phyloP scores from a whole-genome alignment of 169 alveolate genomes.

The Amoebophrya sp. region DNA sequence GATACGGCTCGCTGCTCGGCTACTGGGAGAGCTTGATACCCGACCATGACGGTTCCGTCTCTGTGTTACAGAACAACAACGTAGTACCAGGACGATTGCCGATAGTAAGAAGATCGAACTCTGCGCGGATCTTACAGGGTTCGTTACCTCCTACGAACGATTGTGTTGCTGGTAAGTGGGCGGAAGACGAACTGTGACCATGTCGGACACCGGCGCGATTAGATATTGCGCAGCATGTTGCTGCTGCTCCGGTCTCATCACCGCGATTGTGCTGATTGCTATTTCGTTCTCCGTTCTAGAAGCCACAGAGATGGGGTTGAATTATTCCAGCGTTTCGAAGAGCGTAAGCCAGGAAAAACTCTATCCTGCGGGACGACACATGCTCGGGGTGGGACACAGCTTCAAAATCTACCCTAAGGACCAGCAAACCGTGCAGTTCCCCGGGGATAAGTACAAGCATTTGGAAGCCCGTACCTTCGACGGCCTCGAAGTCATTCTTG shows the following conservation, averaged over 20 bases:
- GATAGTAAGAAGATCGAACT: no score
- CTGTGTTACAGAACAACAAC: no score
- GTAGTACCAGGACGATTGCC: no score
- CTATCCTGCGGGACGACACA: background rate
- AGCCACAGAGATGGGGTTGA: background rate
- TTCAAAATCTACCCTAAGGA: background rate
- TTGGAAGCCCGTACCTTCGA: background rate
- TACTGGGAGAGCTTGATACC: no score
- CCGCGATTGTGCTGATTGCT: background rate
- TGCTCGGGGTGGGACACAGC: background rate
- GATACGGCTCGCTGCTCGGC: no score
- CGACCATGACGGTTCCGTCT: no score
- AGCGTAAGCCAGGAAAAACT: background rate
- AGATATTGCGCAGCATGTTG: background rate
- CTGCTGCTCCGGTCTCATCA: background rate
- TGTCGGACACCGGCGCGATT: background rate
- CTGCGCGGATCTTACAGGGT: no score
- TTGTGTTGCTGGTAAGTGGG: no score
- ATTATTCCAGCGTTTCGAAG: background rate
- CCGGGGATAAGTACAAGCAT: background rate
- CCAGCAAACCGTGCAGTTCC: background rate
- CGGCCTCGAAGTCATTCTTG: background rate
- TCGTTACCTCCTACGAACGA: no score
- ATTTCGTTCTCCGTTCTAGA: background rate
- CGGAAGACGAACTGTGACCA: no score